Conservation (phyloP, 306 rosid genomes). For the Prunus davidiana region DNA sequence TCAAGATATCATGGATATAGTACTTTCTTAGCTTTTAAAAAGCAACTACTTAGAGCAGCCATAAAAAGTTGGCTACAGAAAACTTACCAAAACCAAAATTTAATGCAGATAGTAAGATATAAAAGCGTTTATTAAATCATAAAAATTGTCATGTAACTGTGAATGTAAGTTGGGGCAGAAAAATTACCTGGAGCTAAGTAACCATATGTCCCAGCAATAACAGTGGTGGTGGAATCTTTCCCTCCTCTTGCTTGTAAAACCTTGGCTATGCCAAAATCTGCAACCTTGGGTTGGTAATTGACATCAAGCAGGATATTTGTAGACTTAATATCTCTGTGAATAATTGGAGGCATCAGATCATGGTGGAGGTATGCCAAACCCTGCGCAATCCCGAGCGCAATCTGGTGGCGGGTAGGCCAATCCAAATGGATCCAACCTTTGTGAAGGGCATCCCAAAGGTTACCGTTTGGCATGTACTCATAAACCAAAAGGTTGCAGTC, state of each 20-base stretch:
- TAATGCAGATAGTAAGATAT: not conserved
- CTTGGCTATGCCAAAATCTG: constrained; percentile 96
- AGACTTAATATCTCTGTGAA: constrained; percentile 88
- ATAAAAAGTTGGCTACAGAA: not conserved
- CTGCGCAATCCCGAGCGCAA: constrained; percentile 81
- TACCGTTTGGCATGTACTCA: constrained; percentile 92
- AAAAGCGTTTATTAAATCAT: not conserved
- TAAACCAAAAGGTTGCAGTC: constrained; percentile 77
- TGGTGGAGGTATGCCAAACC: constrained; percentile 96
- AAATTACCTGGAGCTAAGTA: constrained; percentile 88
- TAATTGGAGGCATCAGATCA: constrained; percentile 72
- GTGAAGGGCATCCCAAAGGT: constrained; percentile 91
- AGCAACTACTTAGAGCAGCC: not conserved
- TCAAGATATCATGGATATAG: not conserved
- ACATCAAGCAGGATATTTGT: constrained; percentile 83
- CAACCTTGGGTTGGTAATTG: constrained; percentile 84
- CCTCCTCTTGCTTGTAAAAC: constrained; percentile 89
- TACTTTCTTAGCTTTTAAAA: not conserved
- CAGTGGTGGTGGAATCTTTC: constrained; percentile 83
- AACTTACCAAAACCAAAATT: not conserved
- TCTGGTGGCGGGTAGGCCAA: constrained; percentile 85
- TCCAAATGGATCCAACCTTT: constrained; percentile 66
- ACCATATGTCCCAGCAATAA: constrained; percentile 90
- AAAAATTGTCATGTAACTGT: not conserved
- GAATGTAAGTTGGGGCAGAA: constrained; percentile 2